Evolutionary conservation across 495 filamentous ascomycete genomes (phyloP).

Genomic region (Parmelia sp.): DNA sequence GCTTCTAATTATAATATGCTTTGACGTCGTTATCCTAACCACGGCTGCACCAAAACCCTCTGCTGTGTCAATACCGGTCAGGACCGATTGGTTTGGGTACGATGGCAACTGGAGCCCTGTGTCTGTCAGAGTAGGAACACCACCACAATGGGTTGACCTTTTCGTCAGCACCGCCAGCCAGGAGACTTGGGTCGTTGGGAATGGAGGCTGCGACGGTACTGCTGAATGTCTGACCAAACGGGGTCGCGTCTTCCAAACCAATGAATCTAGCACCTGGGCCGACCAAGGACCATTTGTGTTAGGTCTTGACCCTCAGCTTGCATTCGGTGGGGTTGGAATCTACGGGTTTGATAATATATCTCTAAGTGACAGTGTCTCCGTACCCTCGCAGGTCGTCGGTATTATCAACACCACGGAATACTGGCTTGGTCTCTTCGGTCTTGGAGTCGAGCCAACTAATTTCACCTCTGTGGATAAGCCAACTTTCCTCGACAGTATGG

Average conservation of each 20-base stretch:
- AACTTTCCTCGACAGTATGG: constrained; percentile 29
- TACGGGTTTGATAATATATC: constrained; percentile 54
- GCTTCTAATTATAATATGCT: not conserved
- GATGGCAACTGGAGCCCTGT: constrained; percentile 30
- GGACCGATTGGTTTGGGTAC: constrained; percentile 17
- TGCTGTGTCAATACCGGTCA: constrained; percentile 18
- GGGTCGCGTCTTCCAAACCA: constrained; percentile 47
- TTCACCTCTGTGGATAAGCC: constrained; percentile 19
- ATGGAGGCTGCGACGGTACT: constrained; percentile 41
- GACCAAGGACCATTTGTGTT: constrained; percentile 49
- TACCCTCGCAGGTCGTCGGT: constrained; percentile 44
- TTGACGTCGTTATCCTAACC: not conserved
- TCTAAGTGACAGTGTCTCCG: constrained; percentile 37
- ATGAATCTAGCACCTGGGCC: constrained; percentile 50
- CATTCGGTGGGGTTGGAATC: constrained; percentile 46
- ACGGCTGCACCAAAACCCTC: constrained; percentile 5
- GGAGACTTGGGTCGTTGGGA: constrained; percentile 52
- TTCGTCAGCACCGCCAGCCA: constrained; percentile 50
- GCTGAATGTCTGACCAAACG: constrained; percentile 34
- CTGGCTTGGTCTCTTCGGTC: constrained; percentile 52
- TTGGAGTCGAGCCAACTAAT: constrained; percentile 33
- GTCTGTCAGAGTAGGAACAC: constrained; percentile 49
- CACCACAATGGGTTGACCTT: constrained; percentile 50
- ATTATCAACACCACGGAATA: constrained; percentile 51
- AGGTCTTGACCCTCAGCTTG: constrained; percentile 45